These are phyloP conservation scores for Euclidium syriacum DNA, from an alignment of 345 rosid species.

Conservation along the genomic window DNA sequence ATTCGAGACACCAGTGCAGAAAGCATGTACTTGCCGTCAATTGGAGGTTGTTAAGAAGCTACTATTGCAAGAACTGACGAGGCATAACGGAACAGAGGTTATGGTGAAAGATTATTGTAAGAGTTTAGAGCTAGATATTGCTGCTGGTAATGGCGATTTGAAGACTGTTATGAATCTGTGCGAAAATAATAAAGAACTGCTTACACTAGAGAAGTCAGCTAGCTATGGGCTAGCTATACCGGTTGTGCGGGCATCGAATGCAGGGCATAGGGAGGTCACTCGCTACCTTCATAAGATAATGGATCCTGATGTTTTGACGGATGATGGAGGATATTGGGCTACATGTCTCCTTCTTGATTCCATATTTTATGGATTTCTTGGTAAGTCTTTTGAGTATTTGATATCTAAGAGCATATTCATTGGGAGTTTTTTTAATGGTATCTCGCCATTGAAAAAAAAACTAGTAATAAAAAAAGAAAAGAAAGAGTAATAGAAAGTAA, in stretches of 20 bases:
- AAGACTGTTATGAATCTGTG: too few species aligned
- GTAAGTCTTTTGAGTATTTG: not conserved
- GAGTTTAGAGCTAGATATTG: too few species aligned
- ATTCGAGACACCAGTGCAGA: not conserved
- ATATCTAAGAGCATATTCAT: too few species aligned
- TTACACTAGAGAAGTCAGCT: too few species aligned
- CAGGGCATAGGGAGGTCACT: slow-evolving; percentile 1
- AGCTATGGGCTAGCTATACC: not conserved
- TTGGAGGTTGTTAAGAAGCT: not conserved
- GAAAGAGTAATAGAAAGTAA: too few species aligned
- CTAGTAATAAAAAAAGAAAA: too few species aligned
- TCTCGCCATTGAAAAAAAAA: too few species aligned
- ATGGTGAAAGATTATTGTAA: too few species aligned
- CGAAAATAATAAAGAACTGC: too few species aligned
- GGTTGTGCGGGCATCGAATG: slow-evolving; percentile 11
- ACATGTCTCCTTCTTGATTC: not conserved
- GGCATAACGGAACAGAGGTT: too few species aligned
- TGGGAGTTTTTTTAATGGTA: too few species aligned
- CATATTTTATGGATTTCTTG: slow-evolving; percentile 6
- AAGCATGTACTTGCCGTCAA: not conserved
- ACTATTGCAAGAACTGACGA: not conserved
- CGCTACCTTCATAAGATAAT: not conserved
- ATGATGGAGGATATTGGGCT: not conserved
- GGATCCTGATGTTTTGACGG: accelerated
- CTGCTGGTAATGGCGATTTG: too few species aligned